Conservation (phyloP, 768 basidiomycete genomes). For the Clitopilus passeckerianus region DNA sequence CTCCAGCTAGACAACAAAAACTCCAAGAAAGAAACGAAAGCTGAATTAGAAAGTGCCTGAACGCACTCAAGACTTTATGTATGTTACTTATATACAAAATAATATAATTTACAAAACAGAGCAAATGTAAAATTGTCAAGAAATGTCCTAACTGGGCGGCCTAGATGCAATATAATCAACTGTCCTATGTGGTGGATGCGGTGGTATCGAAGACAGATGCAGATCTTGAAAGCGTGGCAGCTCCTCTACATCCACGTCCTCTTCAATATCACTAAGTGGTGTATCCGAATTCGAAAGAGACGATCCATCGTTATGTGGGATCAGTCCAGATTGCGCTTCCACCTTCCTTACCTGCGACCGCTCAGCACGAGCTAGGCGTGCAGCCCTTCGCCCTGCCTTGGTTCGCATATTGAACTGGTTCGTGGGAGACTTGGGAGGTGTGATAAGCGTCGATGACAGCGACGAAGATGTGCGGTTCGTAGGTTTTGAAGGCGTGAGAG, state of each 20-base stretch:
- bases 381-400: conserved; percentile 11
- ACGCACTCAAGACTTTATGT: not conserved
- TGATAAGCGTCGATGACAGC: not conserved
- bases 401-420: conserved; percentile 4
- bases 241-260: not conserved
- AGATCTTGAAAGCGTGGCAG: not conserved
- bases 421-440: conserved; percentile 14
- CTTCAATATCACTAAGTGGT: not conserved
- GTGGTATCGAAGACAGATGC: not conserved
- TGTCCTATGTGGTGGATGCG: not conserved
- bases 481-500: not conserved
- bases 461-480: conserved; percentile 4
- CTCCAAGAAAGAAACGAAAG: too few species aligned
- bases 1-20: too few species aligned
- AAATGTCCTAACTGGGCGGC: not conserved
- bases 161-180: not conserved
- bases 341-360: not conserved
- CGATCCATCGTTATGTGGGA: not conserved
- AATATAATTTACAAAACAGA: not conserved
- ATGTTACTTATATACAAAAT: not conserved
- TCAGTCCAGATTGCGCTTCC: not conserved
- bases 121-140: not conserved
- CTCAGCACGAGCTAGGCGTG: conserved; percentile 3
- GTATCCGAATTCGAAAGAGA: not conserved
- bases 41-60: not conserved